A percentile compares a stretch with the other conserved stretches of the same genome.
phyloP scores from a whole-genome alignment of 2,329 filamentous ascomycete genomes.

The Penicillium thymicola region DNA sequence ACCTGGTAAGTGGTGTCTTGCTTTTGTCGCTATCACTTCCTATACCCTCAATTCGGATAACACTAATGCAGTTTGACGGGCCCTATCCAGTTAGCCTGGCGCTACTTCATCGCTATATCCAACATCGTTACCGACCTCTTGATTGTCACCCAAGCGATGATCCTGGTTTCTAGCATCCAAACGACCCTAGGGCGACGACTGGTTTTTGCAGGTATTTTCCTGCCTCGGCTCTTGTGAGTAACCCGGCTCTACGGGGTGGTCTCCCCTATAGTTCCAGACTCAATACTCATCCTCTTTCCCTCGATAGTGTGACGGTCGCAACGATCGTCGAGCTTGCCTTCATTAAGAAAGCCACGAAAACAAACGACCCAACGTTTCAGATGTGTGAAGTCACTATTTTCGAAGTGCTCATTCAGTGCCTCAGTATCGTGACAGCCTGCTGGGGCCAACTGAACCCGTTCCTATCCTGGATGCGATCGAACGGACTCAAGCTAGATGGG shows the following conservation, averaged over 20 bases:
- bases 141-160: constrained; percentile 21
- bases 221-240: constrained; percentile 21
- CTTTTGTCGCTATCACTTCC: neutral
- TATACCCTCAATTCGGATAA: neutral
- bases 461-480: constrained; percentile 13
- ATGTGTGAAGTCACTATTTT: constrained; percentile 21
- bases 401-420: constrained; percentile 19
- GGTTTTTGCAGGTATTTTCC: constrained; percentile 21
- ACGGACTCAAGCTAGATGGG: constrained; percentile 12
- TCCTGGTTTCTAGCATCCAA: constrained; percentile 21
- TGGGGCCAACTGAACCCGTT: constrained; percentile 23
- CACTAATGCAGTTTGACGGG: neutral
- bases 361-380: constrained; percentile 16
- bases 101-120: constrained; percentile 16
- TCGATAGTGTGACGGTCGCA: constrained; percentile 13
- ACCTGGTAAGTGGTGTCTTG: constrained; percentile 13
- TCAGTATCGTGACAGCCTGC: constrained; percentile 26
- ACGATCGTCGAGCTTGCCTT: constrained; percentile 15
- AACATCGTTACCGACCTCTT: constrained; percentile 24
- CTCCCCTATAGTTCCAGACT: neutral
- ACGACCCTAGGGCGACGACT: constrained; percentile 17
- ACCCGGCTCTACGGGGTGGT: neutral
- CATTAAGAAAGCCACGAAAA: constrained; percentile 5
- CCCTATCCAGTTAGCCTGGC: constrained; percentile 12
- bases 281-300: neutral